These are phyloP conservation scores for Neurospora sp. DNA, from an alignment of 495 filamentous ascomycete species.

Conservation along the genomic window DNA sequence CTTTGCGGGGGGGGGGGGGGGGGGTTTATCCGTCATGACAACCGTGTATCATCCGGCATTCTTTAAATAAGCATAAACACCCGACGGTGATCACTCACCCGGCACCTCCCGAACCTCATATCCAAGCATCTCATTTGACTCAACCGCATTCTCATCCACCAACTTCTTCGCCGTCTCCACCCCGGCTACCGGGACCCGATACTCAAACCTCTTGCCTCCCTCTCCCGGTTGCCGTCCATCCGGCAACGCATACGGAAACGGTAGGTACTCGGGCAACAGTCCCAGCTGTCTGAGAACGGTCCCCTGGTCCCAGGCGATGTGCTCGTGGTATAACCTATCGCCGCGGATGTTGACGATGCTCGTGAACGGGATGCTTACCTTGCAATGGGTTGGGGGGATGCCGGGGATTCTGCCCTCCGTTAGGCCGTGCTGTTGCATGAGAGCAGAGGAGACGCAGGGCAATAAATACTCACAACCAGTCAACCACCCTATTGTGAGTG, in stretches of 20 bases:
- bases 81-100: not conserved
- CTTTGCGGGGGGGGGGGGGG: not conserved
- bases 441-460: not conserved
- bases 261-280: slow-evolving; percentile 49
- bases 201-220: slow-evolving; percentile 41
- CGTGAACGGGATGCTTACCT: slow-evolving; percentile 62
- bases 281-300: slow-evolving; percentile 69
- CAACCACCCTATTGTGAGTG: slow-evolving; percentile 60
- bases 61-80: not conserved
- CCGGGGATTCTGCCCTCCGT: slow-evolving; percentile 45
- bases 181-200: slow-evolving; percentile 60
- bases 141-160: slow-evolving; percentile 46
- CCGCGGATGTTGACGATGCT: slow-evolving; percentile 66
- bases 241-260: slow-evolving; percentile 45
- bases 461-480: slow-evolving; percentile 50
- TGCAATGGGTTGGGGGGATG: slow-evolving; percentile 56
- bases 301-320: slow-evolving; percentile 84
- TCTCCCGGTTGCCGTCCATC: slow-evolving; percentile 25
- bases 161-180: slow-evolving; percentile 57
- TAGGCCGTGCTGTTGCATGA: not conserved
- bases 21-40: too few relatives aligned
- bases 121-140: slow-evolving; percentile 56
- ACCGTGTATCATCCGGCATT: not conserved
- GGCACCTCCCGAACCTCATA: slow-evolving; percentile 19
- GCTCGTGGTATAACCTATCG: slow-evolving; percentile 68